Base-by-base conservation (phyloP, 2,329 filamentous ascomycete species). In the Karstenula rhodostoma region DNA sequence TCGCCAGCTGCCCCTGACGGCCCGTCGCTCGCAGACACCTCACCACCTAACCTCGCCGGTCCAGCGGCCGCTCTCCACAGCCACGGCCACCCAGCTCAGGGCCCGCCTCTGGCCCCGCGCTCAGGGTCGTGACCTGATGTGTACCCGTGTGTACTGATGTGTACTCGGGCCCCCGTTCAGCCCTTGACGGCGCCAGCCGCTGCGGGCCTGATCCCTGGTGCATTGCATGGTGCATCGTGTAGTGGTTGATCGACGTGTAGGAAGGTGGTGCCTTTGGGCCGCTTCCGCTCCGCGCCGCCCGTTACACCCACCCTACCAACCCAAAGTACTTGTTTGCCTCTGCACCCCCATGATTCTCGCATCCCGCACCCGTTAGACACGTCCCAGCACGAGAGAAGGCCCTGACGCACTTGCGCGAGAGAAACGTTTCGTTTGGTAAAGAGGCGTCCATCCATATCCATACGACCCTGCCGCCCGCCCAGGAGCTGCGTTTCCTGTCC, bases 241-340 rank as follows among this genome's bases (percentile, higher is more conserved):
- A 47, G 44, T 47, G 44, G 23, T 17, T 29, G 23, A 29, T 47
- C 27, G 23, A n/a, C 44, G 44, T 27, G 44, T 47, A 47, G n/a
- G n/a, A n/a, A 22, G 23, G 7, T 15, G 13, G 4, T 35, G 15
- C 33, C 19, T n/a, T 46, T n/a, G n/a, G n/a, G n/a, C 23, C 27
- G 15, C 9, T 23, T 29, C 44, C 44, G 44, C 42, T 23, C n/a
- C 19, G n/a, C 19, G 42, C 42, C 10, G 2, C 42, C 42, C 43
- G 43, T 46, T 27, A 10, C 13, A 23, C 43, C 19, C 37, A 8
- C 4, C 15, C 37, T n/a, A 40, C 37, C 15, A 40, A 40, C 37
- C 37, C 37, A 19, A 15, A 15, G 2, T 40, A 15, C n/a, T 19
- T 29, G 23, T n/a, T 17, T 12, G 12, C 9, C 27, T 47, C 13